phyloP scores from a whole-genome alignment of 371 early-diverging fungal genomes.

The Mucor racemosus region DNA sequence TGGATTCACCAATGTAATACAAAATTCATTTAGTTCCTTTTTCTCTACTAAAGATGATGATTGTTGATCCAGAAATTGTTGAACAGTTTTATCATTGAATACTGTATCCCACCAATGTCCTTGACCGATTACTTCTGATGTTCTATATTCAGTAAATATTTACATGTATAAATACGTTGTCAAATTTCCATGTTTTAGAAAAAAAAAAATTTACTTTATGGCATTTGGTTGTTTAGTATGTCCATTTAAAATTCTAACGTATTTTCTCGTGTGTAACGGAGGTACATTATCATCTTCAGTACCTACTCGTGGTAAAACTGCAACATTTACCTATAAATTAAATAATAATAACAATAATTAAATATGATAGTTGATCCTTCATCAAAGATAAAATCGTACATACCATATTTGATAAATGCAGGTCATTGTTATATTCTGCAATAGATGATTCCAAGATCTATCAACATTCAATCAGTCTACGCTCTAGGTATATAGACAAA shows the following conservation, averaged over 20 bases:
- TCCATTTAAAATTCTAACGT: conserved; percentile 67
- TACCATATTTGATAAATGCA: conserved; percentile 70
- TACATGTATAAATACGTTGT: neutral
- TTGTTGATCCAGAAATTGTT: conserved; percentile 43
- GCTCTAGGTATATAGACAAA: neutral
- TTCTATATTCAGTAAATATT: conserved; percentile 26
- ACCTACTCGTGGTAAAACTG: conserved; percentile 64
- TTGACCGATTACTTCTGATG: conserved; percentile 60
- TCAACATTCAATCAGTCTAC: neutral
- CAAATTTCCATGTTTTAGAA: too few species aligned
- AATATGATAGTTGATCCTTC: neutral
- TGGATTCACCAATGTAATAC: conserved; percentile 67
- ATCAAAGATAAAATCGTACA: neutral
- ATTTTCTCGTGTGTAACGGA: conserved; percentile 66
- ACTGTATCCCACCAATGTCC: conserved; percentile 74
- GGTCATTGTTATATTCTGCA: conserved; percentile 73
- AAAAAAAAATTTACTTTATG: conserved; percentile 27
- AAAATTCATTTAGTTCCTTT: conserved; percentile 43
- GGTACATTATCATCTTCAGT: conserved; percentile 75
- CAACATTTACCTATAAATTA: conserved; percentile 55
- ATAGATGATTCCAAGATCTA: conserved; percentile 72
- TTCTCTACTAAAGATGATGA: conserved; percentile 16
- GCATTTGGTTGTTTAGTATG: conserved; percentile 45
- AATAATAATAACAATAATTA: neutral
- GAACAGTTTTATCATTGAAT: conserved; percentile 51